Conservation (phyloP, 192 early-diverging fungal species). For the Gigaspora rosea region DNA sequence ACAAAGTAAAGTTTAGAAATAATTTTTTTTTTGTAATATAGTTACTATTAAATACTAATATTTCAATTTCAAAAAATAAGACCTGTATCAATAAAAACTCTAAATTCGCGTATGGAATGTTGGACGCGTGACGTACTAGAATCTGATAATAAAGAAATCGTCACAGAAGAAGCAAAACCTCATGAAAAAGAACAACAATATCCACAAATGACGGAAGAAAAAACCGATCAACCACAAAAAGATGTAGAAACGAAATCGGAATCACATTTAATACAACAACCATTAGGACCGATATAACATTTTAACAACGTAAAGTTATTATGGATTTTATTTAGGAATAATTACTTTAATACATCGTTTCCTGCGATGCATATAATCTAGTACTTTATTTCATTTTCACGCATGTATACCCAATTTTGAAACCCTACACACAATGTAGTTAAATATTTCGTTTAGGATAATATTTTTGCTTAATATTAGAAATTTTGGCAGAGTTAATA, state of each 20-base stretch:
- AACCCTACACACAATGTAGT: too few species aligned
- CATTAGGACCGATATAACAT: too few species aligned
- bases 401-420: too few species aligned
- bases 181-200: neutral
- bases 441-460: too few species aligned
- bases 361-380: too few species aligned
- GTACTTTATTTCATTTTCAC: too few species aligned
- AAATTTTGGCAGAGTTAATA: too few species aligned
- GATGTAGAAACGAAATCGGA: neutral
- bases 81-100: conserved; percentile 9
- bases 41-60: neutral
- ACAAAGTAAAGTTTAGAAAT: conserved; percentile 2
- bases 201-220: neutral
- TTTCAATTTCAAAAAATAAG: neutral
- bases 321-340: too few species aligned
- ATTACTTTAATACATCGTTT: too few species aligned
- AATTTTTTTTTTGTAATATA: neutral
- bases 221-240: neutral
- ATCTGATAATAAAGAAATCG: neutral
- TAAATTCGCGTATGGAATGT: neutral
- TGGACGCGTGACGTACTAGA: neutral
- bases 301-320: too few species aligned
- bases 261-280: too few species aligned
- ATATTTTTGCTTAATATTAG: too few species aligned
- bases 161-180: neutral